Evolutionary conservation across 2,329 filamentous ascomycete genomes (phyloP).

Genomic region (Aschersonia sp.): DNA sequence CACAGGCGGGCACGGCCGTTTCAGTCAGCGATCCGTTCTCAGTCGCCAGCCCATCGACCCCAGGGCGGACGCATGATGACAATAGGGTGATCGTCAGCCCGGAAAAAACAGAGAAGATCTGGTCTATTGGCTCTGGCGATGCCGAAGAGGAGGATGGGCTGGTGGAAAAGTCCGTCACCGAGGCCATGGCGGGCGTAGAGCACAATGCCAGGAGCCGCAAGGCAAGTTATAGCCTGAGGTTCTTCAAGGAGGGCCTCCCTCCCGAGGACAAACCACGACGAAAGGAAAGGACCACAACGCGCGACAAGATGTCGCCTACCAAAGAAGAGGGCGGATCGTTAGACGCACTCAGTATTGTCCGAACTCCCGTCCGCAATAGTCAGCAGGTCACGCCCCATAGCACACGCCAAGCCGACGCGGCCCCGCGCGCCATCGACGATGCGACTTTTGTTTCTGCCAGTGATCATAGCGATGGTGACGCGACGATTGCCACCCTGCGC

Average conservation of each 20-base stretch:
- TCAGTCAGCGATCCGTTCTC: conserved; percentile 6
- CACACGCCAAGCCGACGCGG: not conserved
- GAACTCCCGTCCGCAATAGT: not conserved
- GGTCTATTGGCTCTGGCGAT: conserved; percentile 45
- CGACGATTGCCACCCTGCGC: conserved; percentile 6
- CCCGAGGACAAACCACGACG: conserved; percentile 39
- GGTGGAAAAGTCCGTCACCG: conserved; percentile 50
- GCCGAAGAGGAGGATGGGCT: conserved; percentile 36
- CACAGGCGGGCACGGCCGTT: conserved; percentile 3
- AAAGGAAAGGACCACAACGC: conserved; percentile 26
- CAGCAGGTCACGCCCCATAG: not conserved
- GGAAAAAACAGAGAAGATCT: conserved; percentile 49
- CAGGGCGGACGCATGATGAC: conserved; percentile 24
- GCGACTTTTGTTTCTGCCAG: conserved; percentile 8
- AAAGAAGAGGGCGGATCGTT: conserved; percentile 14
- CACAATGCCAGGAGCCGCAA: conserved; percentile 51
- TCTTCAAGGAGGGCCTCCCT: conserved; percentile 53
- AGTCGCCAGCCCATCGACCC: conserved; percentile 8
- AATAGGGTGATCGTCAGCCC: conserved; percentile 27
- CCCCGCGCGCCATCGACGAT: conserved; percentile 1
- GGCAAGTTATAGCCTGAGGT: conserved; percentile 50
- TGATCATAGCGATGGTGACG: conserved; percentile 1
- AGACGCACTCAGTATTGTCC: not conserved
- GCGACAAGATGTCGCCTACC: conserved; percentile 26
- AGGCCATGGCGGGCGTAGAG: conserved; percentile 45